Base-by-base conservation (phyloP, 2,329 filamentous ascomycete species). In the Penicillium fuscoglaucum region DNA sequence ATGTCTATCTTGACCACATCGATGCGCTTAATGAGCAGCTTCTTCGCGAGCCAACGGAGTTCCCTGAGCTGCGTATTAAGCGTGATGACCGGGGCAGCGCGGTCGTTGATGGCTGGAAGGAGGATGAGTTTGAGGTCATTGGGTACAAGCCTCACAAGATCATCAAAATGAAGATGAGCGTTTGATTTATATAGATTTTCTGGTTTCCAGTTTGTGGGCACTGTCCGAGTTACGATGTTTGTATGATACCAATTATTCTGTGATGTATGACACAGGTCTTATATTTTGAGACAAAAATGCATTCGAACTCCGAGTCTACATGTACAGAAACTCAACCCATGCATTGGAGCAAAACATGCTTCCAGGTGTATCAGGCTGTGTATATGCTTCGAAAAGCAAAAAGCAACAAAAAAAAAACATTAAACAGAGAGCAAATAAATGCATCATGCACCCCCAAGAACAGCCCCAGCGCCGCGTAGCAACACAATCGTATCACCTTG, bases 91-190 rank as follows among this genome's bases (percentile, higher is more conserved):
- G 86, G 0, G 88, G 89, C 1, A 89, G 84, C 69, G 93, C 96
- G 63, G 90, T 97, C 64, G 91, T 98, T 68, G 95, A 99, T 73
- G 91, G 91, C 1, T 98, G 95, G 92, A 87, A 86, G 73, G 81
- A 86, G 1, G 91, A 96, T 64, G 93, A 99, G 61, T 93, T 99
- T 73, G 87, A 89, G 58, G 84, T 99, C 6, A 83, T 90, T 69
- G 93, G 89, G 0, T 99, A 99, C 74, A 85, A 93, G 50, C 93
- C 95, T 57, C 91, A 97, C 75, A 93, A 93, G 79, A 84, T 84
- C 6, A 96, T 99, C 78, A 84, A 90, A 45, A 99, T 99, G 95
- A 97, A 98, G 80, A 99, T 99, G 95, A 96, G 91, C 71, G 93
- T 98, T 58, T 92, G 68, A 70, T 39, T 48, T 39, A 52, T 31